These are phyloP conservation scores for Marchantia paleacea DNA, from an alignment of 225 moss, liverwort and hornwort genomes.

Conservation along the genomic window DNA sequence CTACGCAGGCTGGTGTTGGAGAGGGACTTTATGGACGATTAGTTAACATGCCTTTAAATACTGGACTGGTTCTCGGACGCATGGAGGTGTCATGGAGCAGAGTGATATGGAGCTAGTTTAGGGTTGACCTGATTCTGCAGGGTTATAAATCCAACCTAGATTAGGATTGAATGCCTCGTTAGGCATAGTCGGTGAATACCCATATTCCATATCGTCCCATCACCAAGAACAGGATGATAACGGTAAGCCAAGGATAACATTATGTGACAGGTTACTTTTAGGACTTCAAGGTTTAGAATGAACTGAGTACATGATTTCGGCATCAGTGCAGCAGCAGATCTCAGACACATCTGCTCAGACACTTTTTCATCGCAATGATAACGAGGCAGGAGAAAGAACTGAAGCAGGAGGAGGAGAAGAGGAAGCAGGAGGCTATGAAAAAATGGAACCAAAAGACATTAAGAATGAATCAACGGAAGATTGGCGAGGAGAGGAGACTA, in stretches of 20 bases:
- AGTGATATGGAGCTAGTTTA: not conserved
- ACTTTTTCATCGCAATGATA: not conserved
- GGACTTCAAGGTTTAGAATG: not conserved
- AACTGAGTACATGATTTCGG: not conserved
- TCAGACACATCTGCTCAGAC: no score
- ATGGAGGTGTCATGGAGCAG: not conserved
- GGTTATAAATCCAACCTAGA: not conserved
- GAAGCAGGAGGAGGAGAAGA: slow-evolving; percentile 11
- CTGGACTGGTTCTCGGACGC: not conserved
- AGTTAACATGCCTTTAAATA: not conserved
- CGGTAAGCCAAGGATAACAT: not conserved
- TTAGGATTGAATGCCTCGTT: not conserved
- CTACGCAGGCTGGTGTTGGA: no score
- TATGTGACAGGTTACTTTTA: not conserved
- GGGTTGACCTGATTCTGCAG: no score
- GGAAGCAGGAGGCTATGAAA: slow-evolving; percentile 20
- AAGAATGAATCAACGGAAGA: slow-evolving; percentile 14
- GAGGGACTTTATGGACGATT: no score
- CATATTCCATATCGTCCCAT: not conserved
- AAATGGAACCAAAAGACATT: slow-evolving; percentile 16
- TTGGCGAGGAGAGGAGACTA: slow-evolving; percentile 10
- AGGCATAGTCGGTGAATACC: no score
- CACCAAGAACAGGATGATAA: not conserved
- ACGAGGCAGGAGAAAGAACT: not conserved
- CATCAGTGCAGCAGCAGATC: not conserved